Percentiles rank a stretch among this genome's conserved stretches.
Evolutionary conservation across 495 filamentous ascomycete genomes (phyloP).

Genomic region (Parmelia sp.): DNA sequence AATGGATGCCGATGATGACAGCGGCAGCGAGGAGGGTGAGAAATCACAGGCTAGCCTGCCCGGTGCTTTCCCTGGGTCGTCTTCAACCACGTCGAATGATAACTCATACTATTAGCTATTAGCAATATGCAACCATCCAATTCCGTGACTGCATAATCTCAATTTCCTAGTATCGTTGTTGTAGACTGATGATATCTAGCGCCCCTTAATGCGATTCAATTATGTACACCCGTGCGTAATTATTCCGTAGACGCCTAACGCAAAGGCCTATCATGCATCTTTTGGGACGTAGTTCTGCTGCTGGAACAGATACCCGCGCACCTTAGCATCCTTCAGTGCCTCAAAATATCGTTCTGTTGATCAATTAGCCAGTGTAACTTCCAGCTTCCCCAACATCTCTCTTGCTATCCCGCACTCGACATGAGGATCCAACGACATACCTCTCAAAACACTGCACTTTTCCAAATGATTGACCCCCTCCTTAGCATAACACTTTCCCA

Average conservation of each 20-base stretch:
- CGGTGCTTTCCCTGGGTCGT: constrained; percentile 38
- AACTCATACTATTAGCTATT: constrained; percentile 42
- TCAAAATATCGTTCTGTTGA: constrained; percentile 83
- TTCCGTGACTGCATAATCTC: not conserved
- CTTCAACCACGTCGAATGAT: not conserved
- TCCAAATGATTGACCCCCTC: constrained; percentile 97
- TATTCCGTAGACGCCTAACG: not conserved
- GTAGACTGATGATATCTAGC: not conserved
- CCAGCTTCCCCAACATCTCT: constrained; percentile 9
- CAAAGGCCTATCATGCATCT: constrained; percentile 23
- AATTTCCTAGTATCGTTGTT: too few relatives aligned
- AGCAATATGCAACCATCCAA: not conserved
- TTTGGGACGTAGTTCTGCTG: constrained; percentile 79
- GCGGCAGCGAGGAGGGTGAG: constrained; percentile 34
- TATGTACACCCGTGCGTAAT: not conserved
- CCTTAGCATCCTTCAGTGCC: constrained; percentile 72
- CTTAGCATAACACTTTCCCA: constrained; percentile 89
- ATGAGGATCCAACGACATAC: constrained; percentile 45
- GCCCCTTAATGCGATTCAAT: constrained; percentile 1
- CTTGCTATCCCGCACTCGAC: not conserved
- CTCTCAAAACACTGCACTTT: constrained; percentile 88
- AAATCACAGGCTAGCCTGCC: constrained; percentile 43
- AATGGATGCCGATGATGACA: constrained; percentile 16
- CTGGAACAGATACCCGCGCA: constrained; percentile 84
- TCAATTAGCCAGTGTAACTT: constrained; percentile 2